Base-by-base conservation (phyloP, 257 asterid genomes). In the Cynanchum wilfordii region DNA sequence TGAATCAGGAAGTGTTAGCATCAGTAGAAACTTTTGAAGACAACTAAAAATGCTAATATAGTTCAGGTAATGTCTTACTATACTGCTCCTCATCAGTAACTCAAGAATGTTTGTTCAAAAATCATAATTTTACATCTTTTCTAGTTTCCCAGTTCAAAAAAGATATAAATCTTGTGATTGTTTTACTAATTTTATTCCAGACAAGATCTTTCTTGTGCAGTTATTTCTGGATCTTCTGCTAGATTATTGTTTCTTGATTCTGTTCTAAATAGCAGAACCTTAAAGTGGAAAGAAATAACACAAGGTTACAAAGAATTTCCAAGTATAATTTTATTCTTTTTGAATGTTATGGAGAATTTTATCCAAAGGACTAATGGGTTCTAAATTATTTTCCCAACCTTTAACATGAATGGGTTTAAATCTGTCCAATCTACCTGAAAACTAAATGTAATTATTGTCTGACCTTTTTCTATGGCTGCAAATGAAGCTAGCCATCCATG, bases 1-100 rank as follows among this genome's bases (percentile, higher is more conserved):
- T 60, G 83, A 79, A 72, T 57, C 60, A 2, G 87, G 76, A 4
- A 60, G 75, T 56, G 70, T 71, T 9, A 80, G 24, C 69, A 75
- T 70, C 17, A 50, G 81, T 5, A 63, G 72, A 64, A 77, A 79
- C 86, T 78, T 81, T 78, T 76, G 63, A 83, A 70, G 69, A 22
- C 29, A n/a, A 12, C 44, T 38, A 30, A 45, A 58, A 60, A 33
- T 33, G 5, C 19, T 3, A 19, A 56, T n/a, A n/a, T 56, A 22
- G 58, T 1, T 4, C 58, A 5, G 5, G 20, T 52, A 19, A 5
- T 19, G 58, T 52, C 16, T 1, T 30, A 30, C 33, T 30, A 30
- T 2, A 30, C 25, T 52, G 7, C 25, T 52, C 58, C 20, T 2
- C 25, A 19, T 19, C 24, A 52, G 8, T 19, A 52, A 24, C 24